phyloP scores from a whole-genome alignment of 2,329 filamentous ascomycete genomes.

The Eutypella sp. region DNA sequence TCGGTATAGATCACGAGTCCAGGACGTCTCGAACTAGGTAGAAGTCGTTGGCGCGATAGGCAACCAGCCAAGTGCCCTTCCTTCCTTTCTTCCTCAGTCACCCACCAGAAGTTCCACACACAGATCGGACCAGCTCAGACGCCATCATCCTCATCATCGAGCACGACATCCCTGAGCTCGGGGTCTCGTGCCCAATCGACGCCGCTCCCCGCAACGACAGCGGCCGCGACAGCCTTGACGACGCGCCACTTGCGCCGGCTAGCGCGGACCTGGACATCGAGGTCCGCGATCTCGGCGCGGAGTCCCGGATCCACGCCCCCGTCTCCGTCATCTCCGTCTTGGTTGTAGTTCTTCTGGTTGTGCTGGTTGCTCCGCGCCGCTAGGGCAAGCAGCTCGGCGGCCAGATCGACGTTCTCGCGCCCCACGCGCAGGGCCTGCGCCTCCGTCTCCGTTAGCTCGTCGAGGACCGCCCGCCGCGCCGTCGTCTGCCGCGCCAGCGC shows the following conservation, averaged over 20 bases:
- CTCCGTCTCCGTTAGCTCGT: conserved; percentile 52
- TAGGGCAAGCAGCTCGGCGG: conserved; percentile 58
- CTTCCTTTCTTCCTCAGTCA: conserved; percentile 6
- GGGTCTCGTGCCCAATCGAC: conserved; percentile 74
- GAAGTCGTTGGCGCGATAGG: no score
- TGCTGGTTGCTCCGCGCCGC: conserved; percentile 50
- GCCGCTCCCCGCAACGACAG: conserved; percentile 74
- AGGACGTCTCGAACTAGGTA: no score
- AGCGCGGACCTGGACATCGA: conserved; percentile 55
- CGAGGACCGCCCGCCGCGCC: conserved; percentile 44
- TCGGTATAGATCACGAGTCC: neutral
- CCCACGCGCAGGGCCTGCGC: conserved; percentile 52
- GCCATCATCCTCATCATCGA: conserved; percentile 56
- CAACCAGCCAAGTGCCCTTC: neutral
- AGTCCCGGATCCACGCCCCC: conserved; percentile 46
- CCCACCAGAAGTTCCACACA: no score
- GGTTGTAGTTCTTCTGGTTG: no score
- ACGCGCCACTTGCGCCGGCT: conserved; percentile 66
- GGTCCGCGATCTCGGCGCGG: conserved; percentile 49
- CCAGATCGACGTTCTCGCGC: conserved; percentile 57
- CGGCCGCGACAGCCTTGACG: conserved; percentile 74
- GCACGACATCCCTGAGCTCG: conserved; percentile 62
- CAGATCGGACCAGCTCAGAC: conserved; percentile 7
- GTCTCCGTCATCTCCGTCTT: conserved; percentile 44
- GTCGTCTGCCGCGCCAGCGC: conserved; percentile 56